Percentiles rank a stretch among this genome's conserved stretches.
Evolutionary conservation across 352 stramenopile species (phyloP).

Genomic region (Pythium sukuiense): DNA sequence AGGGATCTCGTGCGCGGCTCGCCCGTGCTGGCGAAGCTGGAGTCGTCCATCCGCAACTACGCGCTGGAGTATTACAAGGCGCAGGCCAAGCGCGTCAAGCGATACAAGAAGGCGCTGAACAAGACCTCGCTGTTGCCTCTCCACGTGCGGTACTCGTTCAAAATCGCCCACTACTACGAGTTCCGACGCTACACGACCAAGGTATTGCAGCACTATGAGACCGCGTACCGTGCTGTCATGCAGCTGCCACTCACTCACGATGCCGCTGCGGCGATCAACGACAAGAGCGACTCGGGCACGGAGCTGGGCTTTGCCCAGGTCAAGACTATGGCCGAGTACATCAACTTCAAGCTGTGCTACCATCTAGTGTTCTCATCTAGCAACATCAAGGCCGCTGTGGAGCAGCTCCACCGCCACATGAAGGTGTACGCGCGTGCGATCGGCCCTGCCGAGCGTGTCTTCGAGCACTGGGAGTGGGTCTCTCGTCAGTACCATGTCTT

Average conservation of each 20-base stretch:
- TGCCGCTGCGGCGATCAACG: conserved; percentile 20
- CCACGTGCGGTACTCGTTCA: conserved; percentile 81
- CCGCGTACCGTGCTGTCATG: conserved; percentile 67
- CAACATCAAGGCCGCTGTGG: conserved; percentile 82
- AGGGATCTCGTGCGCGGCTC: conserved; percentile 66
- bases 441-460: conserved; percentile 53
- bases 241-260: conserved; percentile 52
- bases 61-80: conserved; percentile 89
- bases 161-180: conserved; percentile 90
- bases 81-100: conserved; percentile 86
- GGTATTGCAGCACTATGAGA: conserved; percentile 84
- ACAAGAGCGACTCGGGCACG: conserved; percentile 35
- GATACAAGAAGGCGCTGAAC: conserved; percentile 78
- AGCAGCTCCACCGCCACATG: conserved; percentile 85
- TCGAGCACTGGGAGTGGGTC: conserved; percentile 87
- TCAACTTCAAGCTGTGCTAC: conserved; percentile 89
- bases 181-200: conserved; percentile 87
- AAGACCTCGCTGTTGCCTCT: conserved; percentile 63
- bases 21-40: conserved; percentile 67
- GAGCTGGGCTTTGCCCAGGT: conserved; percentile 58
- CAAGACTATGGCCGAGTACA: conserved; percentile 84
- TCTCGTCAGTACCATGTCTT: conserved; percentile 88
- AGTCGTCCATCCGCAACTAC: conserved; percentile 69
- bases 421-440: conserved; percentile 56
- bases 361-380: conserved; percentile 85